Conservation (phyloP, 352 stramenopile genomes). For the Phytophthora capsici region DNA sequence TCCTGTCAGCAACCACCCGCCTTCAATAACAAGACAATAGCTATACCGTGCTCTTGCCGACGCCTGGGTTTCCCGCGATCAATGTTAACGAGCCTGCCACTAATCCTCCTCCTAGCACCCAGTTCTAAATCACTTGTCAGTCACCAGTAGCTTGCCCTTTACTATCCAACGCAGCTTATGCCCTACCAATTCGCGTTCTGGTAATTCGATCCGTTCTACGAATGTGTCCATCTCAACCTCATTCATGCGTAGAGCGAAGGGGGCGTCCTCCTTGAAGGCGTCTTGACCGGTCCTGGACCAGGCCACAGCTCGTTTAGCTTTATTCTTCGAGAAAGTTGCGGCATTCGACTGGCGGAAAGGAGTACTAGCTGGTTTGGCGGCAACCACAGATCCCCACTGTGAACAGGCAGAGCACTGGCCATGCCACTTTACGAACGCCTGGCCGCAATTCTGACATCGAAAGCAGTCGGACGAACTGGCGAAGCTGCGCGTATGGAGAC, state of each 20-base stretch:
- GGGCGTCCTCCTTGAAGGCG: conserved; percentile 20
- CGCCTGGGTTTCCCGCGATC: conserved; percentile 94
- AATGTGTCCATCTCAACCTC: conserved; percentile 68
- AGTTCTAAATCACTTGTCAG: conserved; percentile 70
- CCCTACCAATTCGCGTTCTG: conserved; percentile 71
- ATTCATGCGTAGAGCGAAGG: conserved; percentile 65
- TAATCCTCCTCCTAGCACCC: conserved; percentile 96
- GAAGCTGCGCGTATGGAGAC: conserved; percentile 20
- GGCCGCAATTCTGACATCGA: conserved; percentile 62
- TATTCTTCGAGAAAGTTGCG: conserved; percentile 48
- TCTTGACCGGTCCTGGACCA: conserved; percentile 34
- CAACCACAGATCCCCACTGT: conserved; percentile 91
- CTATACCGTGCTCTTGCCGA: conserved; percentile 91
- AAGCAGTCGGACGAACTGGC: conserved; percentile 41
- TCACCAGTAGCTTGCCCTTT: conserved; percentile 44
- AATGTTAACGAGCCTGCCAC: conserved; percentile 95
- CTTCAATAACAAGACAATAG: neutral
- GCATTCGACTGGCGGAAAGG: conserved; percentile 72
- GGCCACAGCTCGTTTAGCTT: conserved; percentile 43
- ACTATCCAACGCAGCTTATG: conserved; percentile 20
- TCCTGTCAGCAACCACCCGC: conserved; percentile 1
- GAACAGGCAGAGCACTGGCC: conserved; percentile 88
- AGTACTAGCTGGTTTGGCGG: conserved; percentile 45
- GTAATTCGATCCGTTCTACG: conserved; percentile 66
- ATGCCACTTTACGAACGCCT: conserved; percentile 84